Percentiles rank a stretch among this genome's conserved stretches.
Evolutionary conservation across 345 rosid genomes (phyloP).

Genomic region (Physaria fendleri): DNA sequence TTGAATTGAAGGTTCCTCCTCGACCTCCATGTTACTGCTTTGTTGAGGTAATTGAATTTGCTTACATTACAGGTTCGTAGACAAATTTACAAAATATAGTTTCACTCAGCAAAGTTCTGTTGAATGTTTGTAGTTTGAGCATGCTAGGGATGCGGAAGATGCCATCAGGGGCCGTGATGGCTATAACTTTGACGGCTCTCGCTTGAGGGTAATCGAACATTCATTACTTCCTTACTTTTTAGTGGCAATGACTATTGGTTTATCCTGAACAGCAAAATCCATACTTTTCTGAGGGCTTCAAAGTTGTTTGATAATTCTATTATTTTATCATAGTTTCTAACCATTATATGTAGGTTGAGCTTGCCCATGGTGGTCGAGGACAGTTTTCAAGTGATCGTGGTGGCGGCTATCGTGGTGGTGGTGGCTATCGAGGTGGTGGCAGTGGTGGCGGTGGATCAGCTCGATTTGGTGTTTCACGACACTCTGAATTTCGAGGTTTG

Average conservation of each 20-base stretch:
- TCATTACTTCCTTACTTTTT: neutral
- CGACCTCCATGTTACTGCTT: slow-evolving; percentile 96
- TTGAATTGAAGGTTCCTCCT: slow-evolving; percentile 90
- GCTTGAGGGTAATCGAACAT: slow-evolving; percentile 46
- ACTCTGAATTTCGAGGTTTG: slow-evolving; percentile 90
- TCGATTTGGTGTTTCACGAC: slow-evolving; percentile 64
- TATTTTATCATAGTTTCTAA: neutral
- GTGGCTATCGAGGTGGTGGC: slow-evolving; percentile 33
- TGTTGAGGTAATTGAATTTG: slow-evolving; percentile 58
- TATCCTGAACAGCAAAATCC: neutral
- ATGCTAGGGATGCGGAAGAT: slow-evolving; percentile 64
- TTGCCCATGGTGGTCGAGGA: slow-evolving; percentile 98
- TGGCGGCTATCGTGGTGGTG: slow-evolving; percentile 44
- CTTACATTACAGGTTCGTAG: neutral
- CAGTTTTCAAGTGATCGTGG: slow-evolving; percentile 70
- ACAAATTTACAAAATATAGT: neutral
- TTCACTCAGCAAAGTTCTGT: slow-evolving; percentile 5
- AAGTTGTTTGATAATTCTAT: neutral
- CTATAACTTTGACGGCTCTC: slow-evolving; percentile 70
- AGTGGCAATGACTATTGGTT: neutral
- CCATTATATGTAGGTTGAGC: slow-evolving; percentile 67
- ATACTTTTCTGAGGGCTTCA: neutral
- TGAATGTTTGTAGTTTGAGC: slow-evolving; percentile 43
- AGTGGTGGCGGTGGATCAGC: slow-evolving; percentile 40
- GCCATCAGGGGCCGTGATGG: slow-evolving; percentile 86